phyloP scores from a whole-genome alignment of 306 rosid species.

The Dryas drummondii region DNA sequence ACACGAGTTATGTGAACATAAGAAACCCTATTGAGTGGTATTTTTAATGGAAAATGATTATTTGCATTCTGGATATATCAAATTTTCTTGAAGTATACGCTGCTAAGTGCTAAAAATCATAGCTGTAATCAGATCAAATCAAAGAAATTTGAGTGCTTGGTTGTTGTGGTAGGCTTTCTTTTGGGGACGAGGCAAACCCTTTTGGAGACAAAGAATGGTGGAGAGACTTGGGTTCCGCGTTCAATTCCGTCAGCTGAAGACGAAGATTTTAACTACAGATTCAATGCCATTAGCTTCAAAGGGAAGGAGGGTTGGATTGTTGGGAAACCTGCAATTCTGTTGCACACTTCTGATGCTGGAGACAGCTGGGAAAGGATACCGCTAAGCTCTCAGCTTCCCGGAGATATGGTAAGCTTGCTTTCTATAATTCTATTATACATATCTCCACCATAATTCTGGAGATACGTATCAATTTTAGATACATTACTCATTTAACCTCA shows the following conservation, averaged over 20 bases:
- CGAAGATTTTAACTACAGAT: conserved; percentile 91
- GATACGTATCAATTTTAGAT: background rate
- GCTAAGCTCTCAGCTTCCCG: conserved; percentile 85
- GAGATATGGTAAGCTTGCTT: conserved; percentile 66
- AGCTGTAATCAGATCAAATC: background rate
- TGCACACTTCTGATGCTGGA: conserved; percentile 87
- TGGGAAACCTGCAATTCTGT: conserved; percentile 84
- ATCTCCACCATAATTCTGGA: background rate
- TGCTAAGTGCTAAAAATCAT: background rate
- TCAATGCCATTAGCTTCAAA: conserved; percentile 84
- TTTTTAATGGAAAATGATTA: too few relatives aligned
- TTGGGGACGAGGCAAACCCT: conserved; percentile 87
- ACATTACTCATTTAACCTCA: background rate
- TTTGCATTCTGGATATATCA: background rate
- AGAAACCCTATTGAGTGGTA: too few relatives aligned
- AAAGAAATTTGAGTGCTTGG: conserved; percentile 11
- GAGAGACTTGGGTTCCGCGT: conserved; percentile 80
- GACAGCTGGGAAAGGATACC: conserved; percentile 92
- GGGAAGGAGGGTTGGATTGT: conserved; percentile 98
- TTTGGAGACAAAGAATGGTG: conserved; percentile 94
- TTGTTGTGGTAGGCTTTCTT: conserved; percentile 65
- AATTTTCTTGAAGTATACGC: background rate
- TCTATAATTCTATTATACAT: too few relatives aligned
- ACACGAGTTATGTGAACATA: too few relatives aligned
- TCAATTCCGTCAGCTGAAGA: conserved; percentile 95